phyloP scores from a whole-genome alignment of 192 early-diverging fungal species.

The Coemansia sp. region DNA sequence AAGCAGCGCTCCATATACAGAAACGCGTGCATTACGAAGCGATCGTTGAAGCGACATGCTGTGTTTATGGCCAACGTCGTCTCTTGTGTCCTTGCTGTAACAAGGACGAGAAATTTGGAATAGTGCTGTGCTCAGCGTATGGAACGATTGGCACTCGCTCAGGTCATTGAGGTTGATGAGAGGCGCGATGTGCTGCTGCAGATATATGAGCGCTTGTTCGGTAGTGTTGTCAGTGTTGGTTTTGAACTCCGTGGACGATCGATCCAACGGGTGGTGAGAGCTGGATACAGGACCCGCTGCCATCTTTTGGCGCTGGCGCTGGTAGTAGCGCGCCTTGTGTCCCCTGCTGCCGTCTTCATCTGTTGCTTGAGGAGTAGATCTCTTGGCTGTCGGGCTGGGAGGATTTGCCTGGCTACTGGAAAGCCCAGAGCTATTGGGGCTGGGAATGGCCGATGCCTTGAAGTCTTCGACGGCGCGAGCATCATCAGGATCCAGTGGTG shows the following conservation, averaged over 20 bases:
- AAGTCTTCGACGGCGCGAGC: constrained; percentile 10
- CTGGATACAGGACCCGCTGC: not conserved
- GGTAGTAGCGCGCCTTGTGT: not conserved
- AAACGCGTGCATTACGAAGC: constrained; percentile 26
- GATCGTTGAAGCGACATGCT: constrained; percentile 6
- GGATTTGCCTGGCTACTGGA: not conserved
- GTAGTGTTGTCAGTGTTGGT: constrained; percentile 9
- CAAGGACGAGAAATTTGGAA: constrained; percentile 27
- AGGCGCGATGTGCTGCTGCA: constrained; percentile 68
- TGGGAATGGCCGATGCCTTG: constrained; percentile 49
- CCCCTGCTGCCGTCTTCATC: constrained; percentile 4
- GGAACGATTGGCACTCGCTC: constrained; percentile 40
- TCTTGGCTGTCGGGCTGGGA: constrained; percentile 11
- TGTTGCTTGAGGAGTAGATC: constrained; percentile 11
- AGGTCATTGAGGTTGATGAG: constrained; percentile 65
- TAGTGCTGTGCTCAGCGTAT: constrained; percentile 48
- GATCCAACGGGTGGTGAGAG: not conserved
- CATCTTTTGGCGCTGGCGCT: constrained; percentile 22
- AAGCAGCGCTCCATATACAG: constrained; percentile 43
- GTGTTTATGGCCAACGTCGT: not conserved
- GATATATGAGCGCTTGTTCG: constrained; percentile 69
- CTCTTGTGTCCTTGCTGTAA: not conserved
- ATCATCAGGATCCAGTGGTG: not conserved
- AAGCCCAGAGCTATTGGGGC: constrained; percentile 26
- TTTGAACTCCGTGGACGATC: not conserved